These are phyloP conservation scores for Mycosphaerelloides madeirae DNA, from an alignment of 2,329 filamentous ascomycete species.

Conservation along the genomic window DNA sequence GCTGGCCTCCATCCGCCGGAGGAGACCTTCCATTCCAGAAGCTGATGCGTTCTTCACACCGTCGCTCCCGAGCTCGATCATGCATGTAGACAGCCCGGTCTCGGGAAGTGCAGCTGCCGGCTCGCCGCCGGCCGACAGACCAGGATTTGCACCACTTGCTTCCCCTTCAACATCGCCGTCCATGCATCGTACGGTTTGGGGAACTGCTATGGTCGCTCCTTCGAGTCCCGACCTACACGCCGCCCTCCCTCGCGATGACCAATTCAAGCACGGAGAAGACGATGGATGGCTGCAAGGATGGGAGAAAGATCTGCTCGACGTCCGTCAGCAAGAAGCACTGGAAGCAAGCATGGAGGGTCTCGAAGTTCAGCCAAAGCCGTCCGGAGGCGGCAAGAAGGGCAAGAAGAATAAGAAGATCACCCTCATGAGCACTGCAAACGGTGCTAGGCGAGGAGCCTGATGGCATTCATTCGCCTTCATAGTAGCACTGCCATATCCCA, in stretches of 20 bases:
- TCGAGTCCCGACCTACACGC: conserved; percentile 53
- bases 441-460: conserved; percentile 22
- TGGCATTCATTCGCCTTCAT: background rate
- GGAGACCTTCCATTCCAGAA: conserved; percentile 48
- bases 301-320: conserved; percentile 69
- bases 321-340: conserved; percentile 49
- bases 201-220: conserved; percentile 65
- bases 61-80: conserved; percentile 22
- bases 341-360: conserved; percentile 15
- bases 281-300: conserved; percentile 85
- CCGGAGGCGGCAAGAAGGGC: conserved; percentile 49
- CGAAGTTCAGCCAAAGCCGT: conserved; percentile 36
- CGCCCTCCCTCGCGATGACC: conserved; percentile 36
- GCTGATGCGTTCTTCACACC: conserved; percentile 35
- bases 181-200: conserved; percentile 79
- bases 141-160: conserved; percentile 64
- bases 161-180: conserved; percentile 78
- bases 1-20: conserved; percentile 63
- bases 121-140: conserved; percentile 50
- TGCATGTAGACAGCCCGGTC: conserved; percentile 28
- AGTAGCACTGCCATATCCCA: background rate
- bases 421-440: conserved; percentile 58
- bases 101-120: conserved; percentile 11
- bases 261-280: conserved; percentile 43
- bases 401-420: conserved; percentile 67